Evolutionary conservation across 1,284 basidiomycete genomes (phyloP).

Genomic region (Ceratobasidium sp.): DNA sequence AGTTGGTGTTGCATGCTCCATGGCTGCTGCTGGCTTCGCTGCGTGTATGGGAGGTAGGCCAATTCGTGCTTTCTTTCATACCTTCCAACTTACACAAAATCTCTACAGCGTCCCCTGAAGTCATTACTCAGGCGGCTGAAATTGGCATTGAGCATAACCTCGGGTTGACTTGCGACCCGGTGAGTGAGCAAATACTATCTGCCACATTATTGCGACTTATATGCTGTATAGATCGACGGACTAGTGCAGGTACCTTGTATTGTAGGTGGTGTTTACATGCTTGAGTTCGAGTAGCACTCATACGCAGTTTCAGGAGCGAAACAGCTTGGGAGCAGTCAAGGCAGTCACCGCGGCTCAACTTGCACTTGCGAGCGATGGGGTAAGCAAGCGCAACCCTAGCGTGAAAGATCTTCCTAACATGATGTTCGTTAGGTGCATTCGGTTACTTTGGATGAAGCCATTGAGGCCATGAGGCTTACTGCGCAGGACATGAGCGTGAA

Average conservation of each 20-base stretch:
- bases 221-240: constrained; percentile 45
- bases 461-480: constrained; percentile 94
- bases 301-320: constrained; percentile 69
- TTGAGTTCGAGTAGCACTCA: no score
- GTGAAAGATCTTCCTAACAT: constrained; percentile 35
- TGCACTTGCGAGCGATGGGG: constrained; percentile 88
- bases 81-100: not conserved
- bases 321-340: constrained; percentile 89
- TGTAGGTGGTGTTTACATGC: no score
- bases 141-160: constrained; percentile 86
- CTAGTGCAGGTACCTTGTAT: constrained; percentile 95
- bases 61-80: not conserved
- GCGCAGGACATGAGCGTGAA: constrained; percentile 87
- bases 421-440: constrained; percentile 60
- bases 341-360: constrained; percentile 93
- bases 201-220: constrained; percentile 1
- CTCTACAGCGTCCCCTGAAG: constrained; percentile 74
- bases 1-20: constrained; percentile 72
- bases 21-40: constrained; percentile 77
- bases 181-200: constrained; percentile 68
- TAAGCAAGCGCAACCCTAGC: constrained; percentile 54
- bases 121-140: constrained; percentile 80
- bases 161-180: constrained; percentile 91
- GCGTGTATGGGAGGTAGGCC: constrained; percentile 87
- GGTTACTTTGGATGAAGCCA: constrained; percentile 93